Evolutionary conservation across 2,329 filamentous ascomycete genomes (phyloP), one percentile per base, ranked within the genome.

Genomic region (Trichoderma semiorbis): DNA sequence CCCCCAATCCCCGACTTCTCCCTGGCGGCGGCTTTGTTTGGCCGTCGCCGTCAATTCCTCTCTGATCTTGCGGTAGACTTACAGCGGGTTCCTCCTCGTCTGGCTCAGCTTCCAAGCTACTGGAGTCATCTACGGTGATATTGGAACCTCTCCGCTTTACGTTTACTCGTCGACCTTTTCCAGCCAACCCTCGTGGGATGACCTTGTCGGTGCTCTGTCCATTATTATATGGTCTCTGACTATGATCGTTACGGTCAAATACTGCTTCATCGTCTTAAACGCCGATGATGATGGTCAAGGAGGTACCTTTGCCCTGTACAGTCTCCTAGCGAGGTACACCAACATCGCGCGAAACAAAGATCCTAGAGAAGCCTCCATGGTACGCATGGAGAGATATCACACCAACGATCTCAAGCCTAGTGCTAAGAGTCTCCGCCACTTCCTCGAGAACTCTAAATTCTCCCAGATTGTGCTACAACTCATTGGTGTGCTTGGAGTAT

Each of bases 281-380:
- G 91, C 91, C 67, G 90, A 92, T 78, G 90, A 93, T 73, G 90
- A 92, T 77, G 91, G 91, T 58, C 90, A 93, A 76, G 91, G 91
- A 32, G 91, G 91, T 34, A 92, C 90, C 0, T 92, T 92, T 79
- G 88, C 87, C 34, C 86, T 90, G 30, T 92, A 92, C 78, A 89
- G 88, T 4, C 80, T 92, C 16, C 84, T 92, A 2, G 86, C 89
- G 5, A 83, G 89, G 75, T 77, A 88, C 83, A 85, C 86, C 69
- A 85, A 90, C 74, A 91, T 93, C 72, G 84, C 87, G 16, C 61
- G 61, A 21, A 84, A 86, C 62, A 82, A 84, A 14, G 90, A 91
- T 73, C 89, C 90, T 3, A 85, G 85, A 64, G 84, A 86, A 75
- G 83, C 83, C 24, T 84, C 83, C n/a, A 82, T 86, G 12, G 81